Base-by-base conservation (phyloP, 108 stramenopile genomes). In the Bacterosira constricta region DNA sequence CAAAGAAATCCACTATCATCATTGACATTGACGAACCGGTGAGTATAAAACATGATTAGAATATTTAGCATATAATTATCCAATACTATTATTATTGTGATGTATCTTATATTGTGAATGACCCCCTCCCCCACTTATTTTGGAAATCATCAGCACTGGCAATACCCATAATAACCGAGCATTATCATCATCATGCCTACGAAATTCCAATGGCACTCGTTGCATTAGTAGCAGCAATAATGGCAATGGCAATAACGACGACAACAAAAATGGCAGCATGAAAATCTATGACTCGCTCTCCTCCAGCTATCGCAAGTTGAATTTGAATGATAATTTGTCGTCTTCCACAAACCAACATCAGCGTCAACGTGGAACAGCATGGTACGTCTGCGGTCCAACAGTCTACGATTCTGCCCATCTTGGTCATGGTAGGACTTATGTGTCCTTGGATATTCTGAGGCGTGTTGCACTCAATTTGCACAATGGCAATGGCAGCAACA, bases 311-410 rank as follows among this genome's bases (percentile, higher is more conserved):
- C 47, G 32, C 17, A 55, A 30, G 18, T 51, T 64, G 18, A 13
- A 9, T 35, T 25, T 18, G 6, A 27, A 31, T 1, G 20, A 23
- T 34, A 11, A 47, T 11, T 23, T 0, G 1, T 4, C 26, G 4
- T 1, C 27, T 29, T 66, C 1, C 50, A 47, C 8, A 53, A 41
- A 31, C 63, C n/a, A 21, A 61, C n/a, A 47, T 29, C 23, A n/a
- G 6, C 58, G 58, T 5, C 50, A 25, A 4, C 80, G 69, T 57
- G 87, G 84, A 2, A 42, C 82, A 42, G 89, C 86, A 31, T 98
- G 95, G 96, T 99, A 99, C 84, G 92, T 90, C 32, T 99, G 99
- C 79, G 99, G 99, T 20, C 99, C 99, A 0, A 99, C 99, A 1
- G 97, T 97, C 5, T 99, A 99, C 77, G 98, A 94, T 25, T 87